These are phyloP conservation scores for Thermoascus crustaceus DNA, from an alignment of 2,329 filamentous ascomycete genomes.

Conservation along the genomic window DNA sequence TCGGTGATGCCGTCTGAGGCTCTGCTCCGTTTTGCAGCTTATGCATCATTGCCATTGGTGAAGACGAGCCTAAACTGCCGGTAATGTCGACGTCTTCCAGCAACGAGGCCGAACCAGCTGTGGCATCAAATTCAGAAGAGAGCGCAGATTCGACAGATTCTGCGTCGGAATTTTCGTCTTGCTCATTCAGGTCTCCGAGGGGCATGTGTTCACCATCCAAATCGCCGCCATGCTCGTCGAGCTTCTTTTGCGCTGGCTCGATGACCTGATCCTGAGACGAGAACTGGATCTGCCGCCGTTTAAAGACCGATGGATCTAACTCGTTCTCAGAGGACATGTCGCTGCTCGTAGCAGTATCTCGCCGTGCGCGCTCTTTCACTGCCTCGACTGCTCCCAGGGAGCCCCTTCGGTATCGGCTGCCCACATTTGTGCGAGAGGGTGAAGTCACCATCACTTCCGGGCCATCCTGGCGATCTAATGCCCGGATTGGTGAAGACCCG, in stretches of 20 bases:
- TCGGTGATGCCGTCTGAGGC: conserved; percentile 40
- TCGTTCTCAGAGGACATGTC: conserved; percentile 61
- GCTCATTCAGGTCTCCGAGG: conserved; percentile 28
- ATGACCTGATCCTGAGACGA: conserved; percentile 29
- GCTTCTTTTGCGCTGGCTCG: conserved; percentile 22
- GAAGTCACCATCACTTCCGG: conserved; percentile 48
- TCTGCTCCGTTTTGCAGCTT: conserved; percentile 28
- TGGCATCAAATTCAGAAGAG: conserved; percentile 48
- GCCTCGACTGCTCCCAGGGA: conserved; percentile 50
- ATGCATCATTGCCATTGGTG: conserved; percentile 37
- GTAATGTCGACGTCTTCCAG: conserved; percentile 43
- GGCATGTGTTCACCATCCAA: conserved; percentile 22
- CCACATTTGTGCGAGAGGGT: conserved; percentile 43
- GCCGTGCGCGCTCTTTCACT: conserved; percentile 45
- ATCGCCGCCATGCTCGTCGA: conserved; percentile 17
- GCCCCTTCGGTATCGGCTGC: conserved; percentile 43
- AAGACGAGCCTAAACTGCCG: conserved; percentile 42
- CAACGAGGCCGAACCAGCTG: conserved; percentile 49
- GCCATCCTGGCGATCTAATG: conserved; percentile 35
- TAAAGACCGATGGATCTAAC: conserved; percentile 45
- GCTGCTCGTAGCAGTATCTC: conserved; percentile 58
- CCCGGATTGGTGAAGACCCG: conserved; percentile 76
- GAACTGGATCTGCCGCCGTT: conserved; percentile 45
- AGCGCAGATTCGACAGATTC: conserved; percentile 43
- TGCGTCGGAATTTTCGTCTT: conserved; percentile 40